These are phyloP conservation scores for Psidium friedrichsthalianum DNA, from an alignment of 345 rosid species.

Conservation along the genomic window DNA sequence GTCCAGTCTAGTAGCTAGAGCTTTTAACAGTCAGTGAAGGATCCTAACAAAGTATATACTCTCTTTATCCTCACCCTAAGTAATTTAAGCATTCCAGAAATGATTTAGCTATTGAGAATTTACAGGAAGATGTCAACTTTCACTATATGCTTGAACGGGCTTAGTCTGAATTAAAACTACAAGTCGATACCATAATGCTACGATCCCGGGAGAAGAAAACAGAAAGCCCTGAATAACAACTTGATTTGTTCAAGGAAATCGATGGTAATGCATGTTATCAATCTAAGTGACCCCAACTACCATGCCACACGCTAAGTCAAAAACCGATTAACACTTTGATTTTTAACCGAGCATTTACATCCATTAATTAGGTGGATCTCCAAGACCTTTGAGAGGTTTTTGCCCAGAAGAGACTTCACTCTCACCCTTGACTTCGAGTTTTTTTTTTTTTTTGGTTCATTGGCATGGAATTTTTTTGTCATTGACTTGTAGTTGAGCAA, in stretches of 20 bases:
- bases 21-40: not conserved
- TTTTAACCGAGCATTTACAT: not conserved
- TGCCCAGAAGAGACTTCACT: not conserved
- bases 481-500: not conserved
- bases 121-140: not conserved
- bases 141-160: not conserved
- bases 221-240: not conserved
- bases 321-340: not conserved
- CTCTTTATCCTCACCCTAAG: not conserved
- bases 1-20: not conserved
- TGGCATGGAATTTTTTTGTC: not conserved
- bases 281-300: not conserved
- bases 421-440: not conserved
- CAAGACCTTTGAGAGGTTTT: not conserved
- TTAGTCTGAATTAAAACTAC: not conserved
- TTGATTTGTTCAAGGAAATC: not conserved
- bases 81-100: not conserved
- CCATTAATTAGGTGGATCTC: not conserved
- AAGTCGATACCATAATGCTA: not conserved
- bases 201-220: not conserved
- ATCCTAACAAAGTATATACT: not conserved
- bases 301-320: not conserved
- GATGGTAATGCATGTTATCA: not conserved
- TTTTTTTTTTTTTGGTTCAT: not conserved
- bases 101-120: not conserved